Percentiles rank a stretch among this genome's conserved stretches.
phyloP scores from a whole-genome alignment of 345 rosid genomes.

The Viola odorata region DNA sequence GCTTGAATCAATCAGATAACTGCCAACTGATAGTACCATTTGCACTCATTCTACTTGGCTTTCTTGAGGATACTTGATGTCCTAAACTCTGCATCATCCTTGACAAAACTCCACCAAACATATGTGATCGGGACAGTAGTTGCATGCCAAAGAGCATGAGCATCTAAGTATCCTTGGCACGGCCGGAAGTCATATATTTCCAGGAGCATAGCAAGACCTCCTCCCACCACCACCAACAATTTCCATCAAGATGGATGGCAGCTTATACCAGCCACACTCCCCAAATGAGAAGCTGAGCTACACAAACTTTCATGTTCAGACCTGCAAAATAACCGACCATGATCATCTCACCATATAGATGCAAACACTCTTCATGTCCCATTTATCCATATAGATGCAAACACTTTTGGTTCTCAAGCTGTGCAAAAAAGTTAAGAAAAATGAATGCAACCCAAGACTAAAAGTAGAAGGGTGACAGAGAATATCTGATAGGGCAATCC shows the following conservation, averaged over 20 bases:
- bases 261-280: slow-evolving; percentile 60
- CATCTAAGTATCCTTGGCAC: slow-evolving; percentile 59
- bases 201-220: slow-evolving; percentile 48
- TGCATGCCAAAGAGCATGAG: slow-evolving; percentile 74
- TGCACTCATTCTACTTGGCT: slow-evolving; percentile 1
- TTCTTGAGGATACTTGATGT: slow-evolving; percentile 38
- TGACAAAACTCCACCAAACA: slow-evolving; percentile 83
- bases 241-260: slow-evolving; percentile 74
- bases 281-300: slow-evolving; percentile 67
- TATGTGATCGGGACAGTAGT: slow-evolving; percentile 63
- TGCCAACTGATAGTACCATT: no score
- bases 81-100: slow-evolving; percentile 71
- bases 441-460: no score
- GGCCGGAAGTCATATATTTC: slow-evolving; percentile 74
- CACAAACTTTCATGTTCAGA: slow-evolving; percentile 67
- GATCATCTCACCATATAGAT: background rate
- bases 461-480: background rate
- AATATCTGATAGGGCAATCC: background rate
- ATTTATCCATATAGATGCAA: no score
- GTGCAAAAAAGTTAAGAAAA: no score
- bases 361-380: no score
- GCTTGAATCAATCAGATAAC: no score
- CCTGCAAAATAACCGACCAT: slow-evolving; percentile 35
- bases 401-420: no score
- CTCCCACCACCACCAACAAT: slow-evolving; percentile 60